A percentile compares a stretch with the other conserved stretches of the same genome.
Conservation (phyloP, 768 basidiomycete species). For the Lanmaoa pseudosensibilis region DNA sequence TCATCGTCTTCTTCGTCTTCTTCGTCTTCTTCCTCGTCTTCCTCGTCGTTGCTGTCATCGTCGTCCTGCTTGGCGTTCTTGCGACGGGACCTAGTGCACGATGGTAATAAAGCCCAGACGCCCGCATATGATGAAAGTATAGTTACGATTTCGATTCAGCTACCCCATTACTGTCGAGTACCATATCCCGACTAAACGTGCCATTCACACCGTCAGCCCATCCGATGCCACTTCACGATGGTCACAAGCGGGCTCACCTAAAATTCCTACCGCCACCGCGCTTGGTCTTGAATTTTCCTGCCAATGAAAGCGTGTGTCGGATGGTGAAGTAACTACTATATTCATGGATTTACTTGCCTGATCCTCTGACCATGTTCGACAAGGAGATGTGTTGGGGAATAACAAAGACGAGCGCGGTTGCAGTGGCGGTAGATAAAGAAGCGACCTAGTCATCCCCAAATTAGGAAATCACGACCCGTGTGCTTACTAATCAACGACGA, state of each 20-base stretch:
- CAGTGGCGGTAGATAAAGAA: constrained; percentile 17
- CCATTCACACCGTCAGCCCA: constrained; percentile 4
- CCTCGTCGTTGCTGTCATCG: constrained; percentile 42
- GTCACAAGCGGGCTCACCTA: constrained; percentile 45
- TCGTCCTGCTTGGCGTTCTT: constrained; percentile 38
- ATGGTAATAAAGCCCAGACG: constrained; percentile 14
- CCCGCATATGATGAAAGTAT: constrained; percentile 6
- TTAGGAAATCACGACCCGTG: not conserved
- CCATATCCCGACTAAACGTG: constrained; percentile 53
- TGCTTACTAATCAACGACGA: constrained; percentile 25
- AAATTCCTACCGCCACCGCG: constrained; percentile 88
- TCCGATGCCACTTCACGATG: constrained; percentile 1
- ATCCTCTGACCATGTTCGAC: constrained; percentile 33
- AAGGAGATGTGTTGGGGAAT: not conserved
- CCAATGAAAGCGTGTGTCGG: not conserved
- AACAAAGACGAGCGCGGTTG: not conserved
- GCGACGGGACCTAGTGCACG: constrained; percentile 16
- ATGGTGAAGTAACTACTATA: not conserved
- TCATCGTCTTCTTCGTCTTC: constrained; percentile 45
- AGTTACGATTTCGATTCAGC: constrained; percentile 51
- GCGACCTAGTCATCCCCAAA: constrained; percentile 4
- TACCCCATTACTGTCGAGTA: constrained; percentile 55
- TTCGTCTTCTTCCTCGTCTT: constrained; percentile 41
- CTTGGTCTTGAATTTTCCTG: constrained; percentile 82
- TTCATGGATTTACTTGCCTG: constrained; percentile 17